Evolutionary conservation across 106 monocot genomes (phyloP).

Genomic region (Xerophyta viscosa): DNA sequence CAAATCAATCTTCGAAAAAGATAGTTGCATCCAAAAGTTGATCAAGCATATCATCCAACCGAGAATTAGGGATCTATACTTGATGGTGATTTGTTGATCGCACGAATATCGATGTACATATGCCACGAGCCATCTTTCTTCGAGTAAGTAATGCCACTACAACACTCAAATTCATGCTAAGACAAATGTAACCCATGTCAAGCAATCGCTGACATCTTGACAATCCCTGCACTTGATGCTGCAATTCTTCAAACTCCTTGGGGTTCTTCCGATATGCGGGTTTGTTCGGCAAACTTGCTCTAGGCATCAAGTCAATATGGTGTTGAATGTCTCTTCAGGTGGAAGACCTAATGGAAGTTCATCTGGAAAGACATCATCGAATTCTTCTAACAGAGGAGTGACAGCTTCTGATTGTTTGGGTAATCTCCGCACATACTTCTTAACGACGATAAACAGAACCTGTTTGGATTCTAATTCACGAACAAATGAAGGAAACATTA

Average conservation of each 20-base stretch:
- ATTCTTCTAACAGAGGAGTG: no score
- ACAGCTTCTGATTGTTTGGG: no score
- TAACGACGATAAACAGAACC: no score
- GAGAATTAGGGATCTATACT: constrained; percentile 4
- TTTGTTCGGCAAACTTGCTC: constrained; percentile 10
- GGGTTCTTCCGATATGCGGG: constrained; percentile 3
- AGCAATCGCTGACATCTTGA: no score
- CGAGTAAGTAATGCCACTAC: constrained; percentile 3
- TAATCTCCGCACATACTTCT: no score
- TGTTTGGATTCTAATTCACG: no score
- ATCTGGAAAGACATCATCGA: no score
- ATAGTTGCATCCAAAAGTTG: background rate
- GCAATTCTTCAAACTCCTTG: background rate
- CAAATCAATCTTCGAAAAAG: constrained; percentile 16
- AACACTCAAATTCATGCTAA: constrained; percentile 1
- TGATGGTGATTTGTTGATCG: constrained; percentile 8
- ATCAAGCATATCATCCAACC: constrained; percentile 8
- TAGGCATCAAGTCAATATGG: no score
- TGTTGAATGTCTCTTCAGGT: no score
- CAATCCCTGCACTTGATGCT: background rate
- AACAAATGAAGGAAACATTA: no score
- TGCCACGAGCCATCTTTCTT: constrained; percentile 7
- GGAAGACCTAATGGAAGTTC: no score
- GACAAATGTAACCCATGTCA: background rate
- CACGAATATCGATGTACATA: constrained; percentile 6